Evolutionary conservation across 352 stramenopile genomes (phyloP).

Genomic region (Phytophthora hybrid): DNA sequence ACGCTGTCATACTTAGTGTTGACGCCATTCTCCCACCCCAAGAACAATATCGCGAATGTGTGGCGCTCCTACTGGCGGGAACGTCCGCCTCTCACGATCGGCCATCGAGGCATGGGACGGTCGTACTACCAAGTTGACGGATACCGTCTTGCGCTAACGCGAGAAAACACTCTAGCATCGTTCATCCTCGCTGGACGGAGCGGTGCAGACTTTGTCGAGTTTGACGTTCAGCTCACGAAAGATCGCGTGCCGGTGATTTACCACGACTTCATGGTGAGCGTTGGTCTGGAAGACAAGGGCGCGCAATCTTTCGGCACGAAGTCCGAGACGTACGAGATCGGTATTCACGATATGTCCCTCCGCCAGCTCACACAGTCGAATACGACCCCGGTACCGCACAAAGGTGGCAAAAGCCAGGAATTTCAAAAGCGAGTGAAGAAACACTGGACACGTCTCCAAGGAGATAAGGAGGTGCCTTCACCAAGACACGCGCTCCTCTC

Average conservation of each 20-base stretch:
- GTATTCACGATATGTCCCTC: slow-evolving; percentile 74
- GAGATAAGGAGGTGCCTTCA: slow-evolving; percentile 28
- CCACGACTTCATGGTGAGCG: slow-evolving; percentile 79
- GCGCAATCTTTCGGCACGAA: slow-evolving; percentile 54
- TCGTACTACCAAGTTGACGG: slow-evolving; percentile 76
- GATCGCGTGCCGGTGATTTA: slow-evolving; percentile 81
- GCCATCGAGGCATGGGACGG: slow-evolving; percentile 81
- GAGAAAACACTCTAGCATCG: slow-evolving; percentile 82
- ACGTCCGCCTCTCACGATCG: slow-evolving; percentile 60
- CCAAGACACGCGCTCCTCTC: slow-evolving; percentile 9
- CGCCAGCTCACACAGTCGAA: slow-evolving; percentile 65
- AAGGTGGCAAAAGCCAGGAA: slow-evolving; percentile 37
- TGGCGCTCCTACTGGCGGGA: slow-evolving; percentile 80
- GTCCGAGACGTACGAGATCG: slow-evolving; percentile 68
- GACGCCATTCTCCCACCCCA: slow-evolving; percentile 58
- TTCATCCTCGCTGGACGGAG: slow-evolving; percentile 74
- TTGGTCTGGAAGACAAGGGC: slow-evolving; percentile 67
- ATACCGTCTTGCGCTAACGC: slow-evolving; percentile 65
- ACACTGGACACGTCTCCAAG: slow-evolving; percentile 65
- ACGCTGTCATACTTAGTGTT: slow-evolving; percentile 63
- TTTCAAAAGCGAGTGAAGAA: slow-evolving; percentile 73
- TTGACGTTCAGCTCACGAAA: slow-evolving; percentile 87
- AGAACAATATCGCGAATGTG: slow-evolving; percentile 64
- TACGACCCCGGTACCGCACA: slow-evolving; percentile 50
- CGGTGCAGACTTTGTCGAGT: slow-evolving; percentile 85